Evolutionary conservation across 2,329 filamentous ascomycete genomes (phyloP).

Genomic region (Aspergillus novofumigatus): DNA sequence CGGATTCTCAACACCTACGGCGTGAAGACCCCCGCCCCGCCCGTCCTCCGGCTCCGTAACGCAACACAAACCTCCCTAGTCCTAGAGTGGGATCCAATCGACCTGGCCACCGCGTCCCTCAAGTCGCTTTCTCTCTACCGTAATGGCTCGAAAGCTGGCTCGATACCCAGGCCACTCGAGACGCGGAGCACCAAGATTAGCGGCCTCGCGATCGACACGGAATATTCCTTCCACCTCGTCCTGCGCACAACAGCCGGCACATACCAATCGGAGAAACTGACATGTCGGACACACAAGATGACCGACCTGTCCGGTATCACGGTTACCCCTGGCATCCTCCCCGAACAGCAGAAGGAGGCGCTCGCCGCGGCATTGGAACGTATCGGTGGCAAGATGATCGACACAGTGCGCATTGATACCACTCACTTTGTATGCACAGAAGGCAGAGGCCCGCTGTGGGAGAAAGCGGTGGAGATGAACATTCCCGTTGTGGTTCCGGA

Average conservation of each 20-base stretch:
- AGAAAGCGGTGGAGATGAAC: constrained; percentile 96
- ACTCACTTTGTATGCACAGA: constrained; percentile 98
- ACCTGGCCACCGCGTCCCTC: constrained; percentile 86
- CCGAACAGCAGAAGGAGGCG: constrained; percentile 65
- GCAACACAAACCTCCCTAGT: constrained; percentile 98
- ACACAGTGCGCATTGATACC: constrained; percentile 89
- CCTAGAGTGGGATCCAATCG: constrained; percentile 94
- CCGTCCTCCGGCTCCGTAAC: constrained; percentile 86
- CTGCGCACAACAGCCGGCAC: constrained; percentile 87
- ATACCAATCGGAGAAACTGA: constrained; percentile 75
- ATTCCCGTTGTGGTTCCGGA: constrained; percentile 95
- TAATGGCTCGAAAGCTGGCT: constrained; percentile 94
- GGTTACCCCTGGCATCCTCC: constrained; percentile 84
- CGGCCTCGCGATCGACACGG: constrained; percentile 90
- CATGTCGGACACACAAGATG: constrained; percentile 95
- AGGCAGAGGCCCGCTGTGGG: constrained; percentile 83
- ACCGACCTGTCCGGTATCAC: constrained; percentile 94
- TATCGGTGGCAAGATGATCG: constrained; percentile 88
- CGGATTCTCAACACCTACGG: constrained; percentile 86
- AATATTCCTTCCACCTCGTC: constrained; percentile 92
- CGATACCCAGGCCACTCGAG: constrained; percentile 79
- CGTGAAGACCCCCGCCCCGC: constrained; percentile 68
- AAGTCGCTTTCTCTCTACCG: constrained; percentile 87
- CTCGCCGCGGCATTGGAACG: constrained; percentile 73
- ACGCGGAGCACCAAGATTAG: constrained; percentile 96